Conservation (phyloP, 192 early-diverging fungal species). For the Paraglomus brasilianum region DNA sequence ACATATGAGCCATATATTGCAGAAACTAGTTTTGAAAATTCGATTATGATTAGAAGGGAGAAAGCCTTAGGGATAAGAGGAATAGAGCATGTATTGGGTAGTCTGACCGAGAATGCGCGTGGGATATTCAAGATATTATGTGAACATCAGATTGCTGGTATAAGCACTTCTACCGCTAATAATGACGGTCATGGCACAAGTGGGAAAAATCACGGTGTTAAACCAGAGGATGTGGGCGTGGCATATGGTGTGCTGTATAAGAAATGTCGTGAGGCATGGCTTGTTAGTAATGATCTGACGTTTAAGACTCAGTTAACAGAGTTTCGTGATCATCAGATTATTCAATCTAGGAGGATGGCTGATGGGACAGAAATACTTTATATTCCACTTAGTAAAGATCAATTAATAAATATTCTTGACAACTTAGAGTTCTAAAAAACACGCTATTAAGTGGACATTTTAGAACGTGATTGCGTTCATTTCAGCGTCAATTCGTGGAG, state of each 20-base stretch:
- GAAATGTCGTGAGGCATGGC: slow-evolving; percentile 77
- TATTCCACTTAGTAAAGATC: slow-evolving; percentile 56
- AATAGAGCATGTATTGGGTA: slow-evolving; percentile 77
- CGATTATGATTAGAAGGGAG: slow-evolving; percentile 54
- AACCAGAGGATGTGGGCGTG: slow-evolving; percentile 51
- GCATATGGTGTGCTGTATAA: slow-evolving; percentile 65
- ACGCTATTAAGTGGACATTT: no score
- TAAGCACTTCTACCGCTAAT: slow-evolving; percentile 36
- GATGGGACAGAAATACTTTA: slow-evolving; percentile 71
- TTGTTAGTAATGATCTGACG: slow-evolving; percentile 77
- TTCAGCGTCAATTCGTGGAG: no score
- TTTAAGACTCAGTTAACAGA: slow-evolving; percentile 92
- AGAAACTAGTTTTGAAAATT: slow-evolving; percentile 85
- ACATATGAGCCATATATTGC: slow-evolving; percentile 78
- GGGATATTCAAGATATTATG: slow-evolving; percentile 84
- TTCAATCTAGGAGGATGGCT: slow-evolving; percentile 56
- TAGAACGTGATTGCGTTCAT: no score
- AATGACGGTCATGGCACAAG: slow-evolving; percentile 16
- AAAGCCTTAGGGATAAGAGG: slow-evolving; percentile 64
- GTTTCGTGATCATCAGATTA: slow-evolving; percentile 89
- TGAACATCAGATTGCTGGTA: slow-evolving; percentile 69
- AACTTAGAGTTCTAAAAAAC: no score
- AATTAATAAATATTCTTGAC: no score
- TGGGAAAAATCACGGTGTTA: slow-evolving; percentile 29
- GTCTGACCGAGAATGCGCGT: slow-evolving; percentile 80